A percentile compares a stretch with the other conserved stretches of the same genome.
Conservation (phyloP, 2,329 filamentous ascomycete species). For the Fusarium sp. region DNA sequence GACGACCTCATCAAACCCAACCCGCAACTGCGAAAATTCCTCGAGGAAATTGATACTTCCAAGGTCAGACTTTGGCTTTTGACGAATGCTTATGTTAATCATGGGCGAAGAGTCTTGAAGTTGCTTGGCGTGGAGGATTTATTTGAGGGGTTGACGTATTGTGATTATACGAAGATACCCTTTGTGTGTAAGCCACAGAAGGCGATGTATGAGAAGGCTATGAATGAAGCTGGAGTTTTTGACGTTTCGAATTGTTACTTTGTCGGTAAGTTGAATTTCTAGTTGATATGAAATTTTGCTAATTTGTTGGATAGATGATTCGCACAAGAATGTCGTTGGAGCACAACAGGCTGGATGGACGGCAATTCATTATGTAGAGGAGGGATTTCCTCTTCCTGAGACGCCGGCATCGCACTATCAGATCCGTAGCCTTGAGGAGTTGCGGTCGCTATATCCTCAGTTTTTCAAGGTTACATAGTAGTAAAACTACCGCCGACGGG, state of each 20-base stretch:
- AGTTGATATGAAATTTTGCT: background rate
- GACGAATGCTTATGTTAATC: constrained; percentile 94
- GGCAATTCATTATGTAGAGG: constrained; percentile 85
- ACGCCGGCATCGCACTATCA: constrained; percentile 76
- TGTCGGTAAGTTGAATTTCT: constrained; percentile 71
- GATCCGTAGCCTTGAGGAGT: constrained; percentile 79
- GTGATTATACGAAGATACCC: constrained; percentile 80
- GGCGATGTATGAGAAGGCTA: constrained; percentile 88
- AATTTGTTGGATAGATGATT: constrained; percentile 74
- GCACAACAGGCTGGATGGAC: constrained; percentile 88
- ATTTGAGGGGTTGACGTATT: constrained; percentile 95
- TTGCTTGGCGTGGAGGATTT: constrained; percentile 85
- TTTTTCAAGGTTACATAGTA: constrained; percentile 72
- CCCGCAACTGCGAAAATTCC: constrained; percentile 75
- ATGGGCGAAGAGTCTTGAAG: constrained; percentile 82
- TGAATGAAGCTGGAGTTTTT: constrained; percentile 79
- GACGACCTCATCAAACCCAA: constrained; percentile 86
- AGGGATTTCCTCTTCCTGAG: constrained; percentile 70
- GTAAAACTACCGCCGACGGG: background rate
- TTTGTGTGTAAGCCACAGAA: constrained; percentile 88
- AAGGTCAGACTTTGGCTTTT: constrained; percentile 94
- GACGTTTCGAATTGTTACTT: constrained; percentile 83
- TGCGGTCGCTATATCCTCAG: constrained; percentile 80
- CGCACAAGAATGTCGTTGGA: constrained; percentile 80
- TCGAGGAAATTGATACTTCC: constrained; percentile 81